These are phyloP conservation scores for Cryptosporidium bovis DNA, from an alignment of 169 alveolate genomes.

Conservation along the genomic window DNA sequence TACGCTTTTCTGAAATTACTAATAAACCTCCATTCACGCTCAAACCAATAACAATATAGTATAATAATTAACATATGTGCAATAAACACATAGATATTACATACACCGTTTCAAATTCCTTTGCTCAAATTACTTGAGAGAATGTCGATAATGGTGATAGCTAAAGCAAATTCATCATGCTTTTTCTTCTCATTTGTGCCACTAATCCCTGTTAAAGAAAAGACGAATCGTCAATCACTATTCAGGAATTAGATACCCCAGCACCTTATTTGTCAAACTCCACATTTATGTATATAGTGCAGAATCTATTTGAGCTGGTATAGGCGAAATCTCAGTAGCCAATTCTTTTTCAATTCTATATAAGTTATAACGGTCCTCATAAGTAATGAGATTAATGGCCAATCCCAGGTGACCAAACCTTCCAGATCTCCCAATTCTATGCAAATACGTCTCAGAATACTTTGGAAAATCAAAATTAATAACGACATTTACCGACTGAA, in stretches of 20 bases:
- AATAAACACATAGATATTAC: too few species aligned
- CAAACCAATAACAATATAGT: too few species aligned
- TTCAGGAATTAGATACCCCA: too few species aligned
- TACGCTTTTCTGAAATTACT: too few species aligned
- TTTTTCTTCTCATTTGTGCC: neutral
- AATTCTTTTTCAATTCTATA: slow-evolving; percentile 95
- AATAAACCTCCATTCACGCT: too few species aligned
- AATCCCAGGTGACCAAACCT: slow-evolving; percentile 98
- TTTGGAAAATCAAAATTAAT: slow-evolving; percentile 98
- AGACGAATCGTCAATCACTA: too few species aligned
- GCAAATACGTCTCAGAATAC: slow-evolving; percentile 94
- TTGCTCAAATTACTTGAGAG: too few species aligned
- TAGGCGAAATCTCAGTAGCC: slow-evolving; percentile 97
- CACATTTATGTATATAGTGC: slow-evolving; percentile 87
- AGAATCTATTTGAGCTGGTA: slow-evolving; percentile 93
- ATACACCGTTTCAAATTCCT: too few species aligned
- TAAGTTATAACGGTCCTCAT: slow-evolving; percentile 92
- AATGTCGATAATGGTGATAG: too few species aligned
- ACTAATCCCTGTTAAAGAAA: slow-evolving; percentile 1
- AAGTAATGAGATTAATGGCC: slow-evolving; percentile 96
- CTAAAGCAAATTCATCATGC: too few species aligned
- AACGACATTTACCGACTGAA: slow-evolving; percentile 98
- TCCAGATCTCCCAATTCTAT: slow-evolving; percentile 98
- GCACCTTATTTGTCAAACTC: neutral
- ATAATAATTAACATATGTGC: too few species aligned